Base-by-base conservation (phyloP, 371 early-diverging fungal species). In the Rhizomucor pusillus region DNA sequence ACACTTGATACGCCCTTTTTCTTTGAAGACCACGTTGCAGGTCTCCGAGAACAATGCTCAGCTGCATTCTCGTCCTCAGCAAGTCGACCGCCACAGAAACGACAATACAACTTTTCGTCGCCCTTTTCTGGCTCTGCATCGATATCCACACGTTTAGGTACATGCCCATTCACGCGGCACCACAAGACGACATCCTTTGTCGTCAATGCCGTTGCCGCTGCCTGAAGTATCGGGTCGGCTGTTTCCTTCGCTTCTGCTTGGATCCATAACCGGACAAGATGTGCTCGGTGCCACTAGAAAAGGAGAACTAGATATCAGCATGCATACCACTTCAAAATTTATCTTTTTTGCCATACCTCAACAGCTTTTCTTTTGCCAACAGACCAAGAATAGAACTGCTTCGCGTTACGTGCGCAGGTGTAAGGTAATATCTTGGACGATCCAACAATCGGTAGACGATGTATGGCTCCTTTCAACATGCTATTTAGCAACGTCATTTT, bases 141-240 rank as follows among this genome's bases (percentile, higher is more conserved):
- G 0, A 54, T 40, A 18, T 65, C 63, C 13, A 60, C 37, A 43
- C 59, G 63, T 3, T 45, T 41, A 7, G 77, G 77, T 13, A 71
- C 73, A 34, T 66, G 62, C 19, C 59, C 55, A 35, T 73, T 52
- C 33, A 60, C 51, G 10, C 62, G 57, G 22, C 77, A 76, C 77
- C 77, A 76, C 10, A 63, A 2, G 0, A 76, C 53, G 1, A 67
- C 69, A 43, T 76, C 71, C 43, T 73, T 76, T 12, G 77, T 76
- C 3, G 67, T 52, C 4, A 76, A 41, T 1, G 65, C 52, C 9
- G 63, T 61, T 7, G 61, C 65, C 10, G 71, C 73, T 3, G 62
- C 49, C 19, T 66, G 58, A 13, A 76, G 37, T 0, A 73, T 62
- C n/a, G 56, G 57, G 43, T 76, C 71, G 43, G 54, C 62, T 0